Evolutionary conservation across 2,329 filamentous ascomycete species (phyloP).

Genomic region (Moelleriella libera): DNA sequence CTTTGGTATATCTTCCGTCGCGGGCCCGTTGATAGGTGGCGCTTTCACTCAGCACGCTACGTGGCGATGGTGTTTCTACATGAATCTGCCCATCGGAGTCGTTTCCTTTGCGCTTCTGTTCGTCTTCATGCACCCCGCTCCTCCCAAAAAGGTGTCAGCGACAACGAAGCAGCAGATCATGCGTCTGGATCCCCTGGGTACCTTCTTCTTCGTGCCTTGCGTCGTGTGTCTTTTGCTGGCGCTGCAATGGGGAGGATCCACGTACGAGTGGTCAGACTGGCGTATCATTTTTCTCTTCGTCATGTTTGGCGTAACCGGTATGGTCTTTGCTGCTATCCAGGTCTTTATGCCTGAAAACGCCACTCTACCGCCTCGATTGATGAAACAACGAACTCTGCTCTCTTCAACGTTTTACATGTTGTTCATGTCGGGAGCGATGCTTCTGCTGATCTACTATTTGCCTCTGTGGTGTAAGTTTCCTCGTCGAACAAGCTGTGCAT

Average conservation of each 20-base stretch:
- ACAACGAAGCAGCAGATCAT: constrained; percentile 27
- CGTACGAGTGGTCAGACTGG: constrained; percentile 36
- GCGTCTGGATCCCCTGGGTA: constrained; percentile 44
- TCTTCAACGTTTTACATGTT: constrained; percentile 30
- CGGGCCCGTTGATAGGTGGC: constrained; percentile 39
- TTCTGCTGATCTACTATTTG: constrained; percentile 39
- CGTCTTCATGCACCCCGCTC: constrained; percentile 31
- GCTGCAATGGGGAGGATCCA: constrained; percentile 47
- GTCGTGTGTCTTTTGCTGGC: constrained; percentile 47
- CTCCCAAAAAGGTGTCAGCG: constrained; percentile 13
- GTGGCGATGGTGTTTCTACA: constrained; percentile 46
- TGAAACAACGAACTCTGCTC: constrained; percentile 40
- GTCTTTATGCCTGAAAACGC: constrained; percentile 38
- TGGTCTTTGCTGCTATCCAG: constrained; percentile 37
- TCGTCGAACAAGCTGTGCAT: not conserved
- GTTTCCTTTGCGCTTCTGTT: constrained; percentile 33
- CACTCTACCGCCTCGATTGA: constrained; percentile 39
- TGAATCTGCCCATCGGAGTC: constrained; percentile 42
- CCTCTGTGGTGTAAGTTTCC: constrained; percentile 38
- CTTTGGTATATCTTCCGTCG: constrained; percentile 39
- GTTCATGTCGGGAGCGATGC: constrained; percentile 34
- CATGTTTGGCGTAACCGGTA: constrained; percentile 29
- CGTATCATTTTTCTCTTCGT: constrained; percentile 39
- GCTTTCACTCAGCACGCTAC: constrained; percentile 32
- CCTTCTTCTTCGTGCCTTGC: constrained; percentile 42